Percentiles rank a stretch among this genome's conserved stretches.
Evolutionary conservation across 2,329 filamentous ascomycete genomes (phyloP).

Genomic region (Ophiostoma sp.): DNA sequence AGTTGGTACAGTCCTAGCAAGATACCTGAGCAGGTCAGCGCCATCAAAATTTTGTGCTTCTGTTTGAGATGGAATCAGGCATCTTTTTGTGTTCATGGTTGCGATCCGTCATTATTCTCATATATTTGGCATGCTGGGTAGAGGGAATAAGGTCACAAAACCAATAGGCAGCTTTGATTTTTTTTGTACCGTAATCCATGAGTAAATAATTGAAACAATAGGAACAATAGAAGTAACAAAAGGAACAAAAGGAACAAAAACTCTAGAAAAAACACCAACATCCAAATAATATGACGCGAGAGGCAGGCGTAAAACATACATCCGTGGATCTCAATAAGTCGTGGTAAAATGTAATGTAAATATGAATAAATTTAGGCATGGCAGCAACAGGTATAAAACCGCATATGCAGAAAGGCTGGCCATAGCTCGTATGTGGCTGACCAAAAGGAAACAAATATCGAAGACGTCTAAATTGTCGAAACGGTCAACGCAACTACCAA

Average conservation of each 20-base stretch:
- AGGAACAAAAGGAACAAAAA: neutral
- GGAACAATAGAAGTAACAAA: too few species aligned
- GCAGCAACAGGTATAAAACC: neutral
- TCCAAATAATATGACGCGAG: neutral
- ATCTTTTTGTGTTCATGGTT: neutral
- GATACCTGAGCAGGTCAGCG: too few species aligned
- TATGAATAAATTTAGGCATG: neutral
- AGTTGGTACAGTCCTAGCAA: too few species aligned
- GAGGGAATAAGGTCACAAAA: neutral
- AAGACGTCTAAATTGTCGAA: neutral
- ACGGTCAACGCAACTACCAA: constrained; percentile 38
- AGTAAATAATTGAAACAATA: neutral
- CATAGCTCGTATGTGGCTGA: neutral
- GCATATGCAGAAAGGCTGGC: neutral
- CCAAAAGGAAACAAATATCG: neutral
- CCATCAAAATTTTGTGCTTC: neutral
- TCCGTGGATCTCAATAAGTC: neutral
- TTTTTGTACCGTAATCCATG: neutral
- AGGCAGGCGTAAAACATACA: neutral
- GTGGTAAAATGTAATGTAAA: neutral
- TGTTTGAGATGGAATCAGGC: neutral
- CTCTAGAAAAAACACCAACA: neutral
- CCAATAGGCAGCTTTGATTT: neutral
- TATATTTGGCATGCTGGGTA: neutral
- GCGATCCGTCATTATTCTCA: neutral